These are phyloP conservation scores for Misopates orontium DNA, from an alignment of 257 asterid species.

Conservation along the genomic window DNA sequence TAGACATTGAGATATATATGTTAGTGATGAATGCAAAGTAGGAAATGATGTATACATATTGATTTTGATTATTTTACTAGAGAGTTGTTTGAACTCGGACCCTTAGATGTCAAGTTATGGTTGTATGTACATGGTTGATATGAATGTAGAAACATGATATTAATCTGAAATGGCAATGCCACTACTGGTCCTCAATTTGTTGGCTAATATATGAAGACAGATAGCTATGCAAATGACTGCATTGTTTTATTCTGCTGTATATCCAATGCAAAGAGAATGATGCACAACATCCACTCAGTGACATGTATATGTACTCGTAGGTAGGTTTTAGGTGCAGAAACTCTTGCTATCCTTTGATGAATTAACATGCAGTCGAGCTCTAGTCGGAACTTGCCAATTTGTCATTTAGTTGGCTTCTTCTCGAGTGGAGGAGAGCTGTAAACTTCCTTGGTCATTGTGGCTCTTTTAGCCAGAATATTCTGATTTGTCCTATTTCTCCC, in stretches of 20 bases:
- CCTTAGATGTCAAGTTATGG: not conserved
- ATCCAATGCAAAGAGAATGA: not conserved
- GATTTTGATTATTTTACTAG: not conserved
- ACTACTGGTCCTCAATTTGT: not conserved
- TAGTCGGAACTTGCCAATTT: not conserved
- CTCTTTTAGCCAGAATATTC: no score
- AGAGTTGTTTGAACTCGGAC: not conserved
- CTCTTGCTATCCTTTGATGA: not conserved
- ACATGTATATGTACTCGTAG: not conserved
- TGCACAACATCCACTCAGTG: no score
- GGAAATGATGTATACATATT: not conserved
- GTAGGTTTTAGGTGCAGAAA: not conserved
- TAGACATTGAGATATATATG: not conserved
- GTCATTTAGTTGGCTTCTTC: not conserved
- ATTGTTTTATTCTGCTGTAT: not conserved
- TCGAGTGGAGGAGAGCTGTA: no score
- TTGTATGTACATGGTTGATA: not conserved
- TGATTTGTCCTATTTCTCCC: no score
- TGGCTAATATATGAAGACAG: not conserved
- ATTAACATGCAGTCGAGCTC: not conserved
- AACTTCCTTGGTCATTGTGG: no score
- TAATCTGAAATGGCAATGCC: no score
- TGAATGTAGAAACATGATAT: no score
- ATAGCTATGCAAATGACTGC: not conserved
- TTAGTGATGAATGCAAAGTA: not conserved